These are phyloP conservation scores for Taiozyma onychis DNA, from an alignment of 1,139 yeast species.

Conservation along the genomic window DNA sequence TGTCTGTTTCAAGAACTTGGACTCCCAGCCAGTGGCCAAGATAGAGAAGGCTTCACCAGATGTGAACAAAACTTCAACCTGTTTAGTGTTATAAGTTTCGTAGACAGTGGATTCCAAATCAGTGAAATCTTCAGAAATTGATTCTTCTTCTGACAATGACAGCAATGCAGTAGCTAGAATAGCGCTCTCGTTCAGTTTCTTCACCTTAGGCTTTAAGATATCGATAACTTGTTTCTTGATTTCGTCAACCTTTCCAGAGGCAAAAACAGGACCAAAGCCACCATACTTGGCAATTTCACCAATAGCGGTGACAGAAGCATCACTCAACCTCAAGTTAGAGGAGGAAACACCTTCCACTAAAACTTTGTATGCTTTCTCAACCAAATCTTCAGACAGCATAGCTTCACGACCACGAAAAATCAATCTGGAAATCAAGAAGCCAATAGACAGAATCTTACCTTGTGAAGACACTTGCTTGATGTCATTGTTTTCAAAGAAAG, in stretches of 20 bases:
- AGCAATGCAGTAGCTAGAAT: conserved; percentile 48
- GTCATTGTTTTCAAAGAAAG: conserved; percentile 4
- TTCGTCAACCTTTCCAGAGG: conserved; percentile 12
- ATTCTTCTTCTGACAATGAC: conserved; percentile 35
- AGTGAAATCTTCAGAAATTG: conserved; percentile 16
- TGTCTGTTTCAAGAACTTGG: conserved; percentile 46
- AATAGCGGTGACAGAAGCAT: conserved; percentile 40
- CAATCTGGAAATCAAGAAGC: conserved; percentile 50
- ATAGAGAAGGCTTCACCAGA: conserved; percentile 82
- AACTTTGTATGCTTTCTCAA: conserved; percentile 4
- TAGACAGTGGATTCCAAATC: conserved; percentile 42
- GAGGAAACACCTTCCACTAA: conserved; percentile 20
- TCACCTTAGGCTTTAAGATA: conserved; percentile 37
- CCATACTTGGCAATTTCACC: conserved; percentile 61
- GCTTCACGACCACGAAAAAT: conserved; percentile 33
- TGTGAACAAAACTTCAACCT: conserved; percentile 67
- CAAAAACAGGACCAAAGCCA: conserved; percentile 35
- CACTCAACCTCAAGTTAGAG: conserved; percentile 14
- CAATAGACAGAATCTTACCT: conserved; percentile 34
- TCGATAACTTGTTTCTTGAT: conserved; percentile 28
- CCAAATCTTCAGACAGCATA: conserved; percentile 3
- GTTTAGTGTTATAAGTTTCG: conserved; percentile 61
- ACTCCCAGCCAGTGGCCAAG: conserved; percentile 71
- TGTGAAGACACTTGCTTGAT: conserved; percentile 7
- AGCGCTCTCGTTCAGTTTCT: conserved; percentile 57